Evolutionary conservation across 192 early-diverging fungal genomes (phyloP).

Genomic region (Linnemannia exigua): DNA sequence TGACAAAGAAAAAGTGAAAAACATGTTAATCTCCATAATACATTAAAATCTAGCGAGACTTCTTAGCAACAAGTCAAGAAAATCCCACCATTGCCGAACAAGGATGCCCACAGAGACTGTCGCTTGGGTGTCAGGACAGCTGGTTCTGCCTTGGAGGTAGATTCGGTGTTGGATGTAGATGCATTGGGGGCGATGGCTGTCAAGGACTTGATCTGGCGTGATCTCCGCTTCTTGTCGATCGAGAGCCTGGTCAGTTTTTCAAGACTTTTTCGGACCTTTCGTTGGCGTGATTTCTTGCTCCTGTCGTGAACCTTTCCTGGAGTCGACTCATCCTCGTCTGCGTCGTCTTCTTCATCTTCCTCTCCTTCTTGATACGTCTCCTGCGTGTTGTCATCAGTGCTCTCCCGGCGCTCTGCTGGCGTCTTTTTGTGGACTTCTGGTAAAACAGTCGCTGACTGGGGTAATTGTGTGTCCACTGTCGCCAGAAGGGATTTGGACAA

Average conservation of each 20-base stretch:
- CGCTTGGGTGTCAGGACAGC: conserved; percentile 31
- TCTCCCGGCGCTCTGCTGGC: background rate
- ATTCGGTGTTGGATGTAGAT: background rate
- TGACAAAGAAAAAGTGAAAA: background rate
- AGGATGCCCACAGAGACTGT: conserved; percentile 46
- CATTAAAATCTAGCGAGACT: background rate
- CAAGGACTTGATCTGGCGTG: conserved; percentile 47
- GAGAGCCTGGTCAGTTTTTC: conserved; percentile 41
- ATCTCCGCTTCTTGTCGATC: conserved; percentile 32
- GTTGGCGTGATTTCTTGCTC: conserved; percentile 10
- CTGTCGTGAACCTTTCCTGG: conserved; percentile 15
- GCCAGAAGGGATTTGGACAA: background rate
- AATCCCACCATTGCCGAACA: conserved; percentile 43
- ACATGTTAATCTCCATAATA: background rate
- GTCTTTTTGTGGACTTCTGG: background rate
- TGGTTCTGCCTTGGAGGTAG: background rate
- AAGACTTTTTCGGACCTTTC: conserved; percentile 43
- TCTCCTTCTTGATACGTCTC: background rate
- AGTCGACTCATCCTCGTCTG: conserved; percentile 17
- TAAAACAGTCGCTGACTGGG: background rate
- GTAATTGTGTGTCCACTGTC: background rate
- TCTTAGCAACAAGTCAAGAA: background rate
- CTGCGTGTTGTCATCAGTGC: too few relatives aligned
- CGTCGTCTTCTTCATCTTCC: conserved; percentile 13
- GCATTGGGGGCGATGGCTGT: conserved; percentile 5